A percentile compares a stretch with the other conserved stretches of the same genome.
phyloP scores from a whole-genome alignment of 768 basidiomycete genomes.

The Amanita rimosa region DNA sequence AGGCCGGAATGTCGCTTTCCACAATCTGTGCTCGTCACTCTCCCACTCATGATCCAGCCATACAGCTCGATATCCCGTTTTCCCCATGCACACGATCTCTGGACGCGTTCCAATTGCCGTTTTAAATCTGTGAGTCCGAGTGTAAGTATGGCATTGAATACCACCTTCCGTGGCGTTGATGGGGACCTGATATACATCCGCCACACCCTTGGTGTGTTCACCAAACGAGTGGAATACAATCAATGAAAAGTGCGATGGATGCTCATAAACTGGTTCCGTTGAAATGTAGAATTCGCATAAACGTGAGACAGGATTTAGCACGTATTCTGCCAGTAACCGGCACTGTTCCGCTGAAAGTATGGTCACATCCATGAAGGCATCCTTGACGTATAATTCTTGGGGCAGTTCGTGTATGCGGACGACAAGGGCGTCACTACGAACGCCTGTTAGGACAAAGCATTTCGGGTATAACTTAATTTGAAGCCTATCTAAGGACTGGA shows the following conservation, averaged over 20 bases:
- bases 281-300: conserved; percentile 11
- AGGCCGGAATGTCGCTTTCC: conserved; percentile 36
- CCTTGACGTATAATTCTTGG: not conserved
- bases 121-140: conserved; percentile 12
- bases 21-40: conserved; percentile 33
- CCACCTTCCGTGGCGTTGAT: conserved; percentile 7
- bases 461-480: conserved; percentile 5
- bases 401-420: conserved; percentile 13
- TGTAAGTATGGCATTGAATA: conserved; percentile 6
- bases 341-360: conserved; percentile 3
- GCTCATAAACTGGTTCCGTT: conserved; percentile 11
- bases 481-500: conserved; percentile 3
- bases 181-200: conserved; percentile 12
- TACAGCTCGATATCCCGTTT: conserved; percentile 34
- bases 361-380: not conserved
- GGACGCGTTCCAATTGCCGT: conserved; percentile 16
- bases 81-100: conserved; percentile 26
- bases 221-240: conserved; percentile 8
- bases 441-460: conserved; percentile 1
- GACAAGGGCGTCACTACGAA: conserved; percentile 7
- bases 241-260: not conserved
- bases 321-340: conserved; percentile 13
- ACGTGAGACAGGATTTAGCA: conserved; percentile 10
- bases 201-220: conserved; percentile 6
- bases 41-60: conserved; percentile 45